phyloP scores from a whole-genome alignment of 176 grass and related monocot species.

The Coix lacrymajobi region DNA sequence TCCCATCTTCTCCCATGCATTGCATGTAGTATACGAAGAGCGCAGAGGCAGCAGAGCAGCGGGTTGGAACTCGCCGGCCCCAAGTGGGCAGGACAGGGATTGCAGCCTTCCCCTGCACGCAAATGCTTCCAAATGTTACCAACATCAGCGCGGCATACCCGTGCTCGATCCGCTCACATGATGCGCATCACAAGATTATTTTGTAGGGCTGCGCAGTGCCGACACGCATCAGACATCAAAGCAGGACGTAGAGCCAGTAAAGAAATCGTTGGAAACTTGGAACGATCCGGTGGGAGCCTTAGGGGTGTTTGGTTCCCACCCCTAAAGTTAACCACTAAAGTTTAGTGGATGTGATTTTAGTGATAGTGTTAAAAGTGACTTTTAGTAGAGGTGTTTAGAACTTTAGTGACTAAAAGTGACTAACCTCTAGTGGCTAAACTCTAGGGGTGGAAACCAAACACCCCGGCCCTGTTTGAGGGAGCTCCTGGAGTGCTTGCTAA shows the following conservation, averaged over 20 bases:
- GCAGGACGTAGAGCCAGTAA: not conserved
- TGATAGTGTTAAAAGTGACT: too few species aligned
- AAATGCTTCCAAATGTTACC: slow-evolving; percentile 34
- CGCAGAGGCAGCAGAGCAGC: not conserved
- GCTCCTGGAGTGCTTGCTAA: too few species aligned
- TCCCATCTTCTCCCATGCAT: not conserved
- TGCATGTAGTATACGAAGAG: not conserved
- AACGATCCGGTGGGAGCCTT: too few species aligned
- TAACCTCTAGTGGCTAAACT: too few species aligned
- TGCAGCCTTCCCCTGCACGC: slow-evolving; percentile 42
- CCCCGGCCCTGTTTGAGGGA: too few species aligned
- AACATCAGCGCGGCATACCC: slow-evolving; percentile 17
- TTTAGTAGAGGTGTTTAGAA: too few species aligned
- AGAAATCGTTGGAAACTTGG: slow-evolving; percentile 19
- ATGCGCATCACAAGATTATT: not conserved
- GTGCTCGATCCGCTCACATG: slow-evolving; percentile 18
- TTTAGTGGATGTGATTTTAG: too few species aligned
- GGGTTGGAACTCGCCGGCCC: slow-evolving; percentile 24
- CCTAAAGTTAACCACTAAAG: too few species aligned
- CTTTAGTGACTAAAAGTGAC: too few species aligned
- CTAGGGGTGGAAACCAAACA: too few species aligned
- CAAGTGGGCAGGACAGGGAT: slow-evolving; percentile 36
- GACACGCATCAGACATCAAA: not conserved
- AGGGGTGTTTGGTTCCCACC: too few species aligned
- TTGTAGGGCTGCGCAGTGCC: not conserved